These are phyloP conservation scores for Platanthera guangdongensis DNA, from an alignment of 106 monocot species.

Conservation along the genomic window DNA sequence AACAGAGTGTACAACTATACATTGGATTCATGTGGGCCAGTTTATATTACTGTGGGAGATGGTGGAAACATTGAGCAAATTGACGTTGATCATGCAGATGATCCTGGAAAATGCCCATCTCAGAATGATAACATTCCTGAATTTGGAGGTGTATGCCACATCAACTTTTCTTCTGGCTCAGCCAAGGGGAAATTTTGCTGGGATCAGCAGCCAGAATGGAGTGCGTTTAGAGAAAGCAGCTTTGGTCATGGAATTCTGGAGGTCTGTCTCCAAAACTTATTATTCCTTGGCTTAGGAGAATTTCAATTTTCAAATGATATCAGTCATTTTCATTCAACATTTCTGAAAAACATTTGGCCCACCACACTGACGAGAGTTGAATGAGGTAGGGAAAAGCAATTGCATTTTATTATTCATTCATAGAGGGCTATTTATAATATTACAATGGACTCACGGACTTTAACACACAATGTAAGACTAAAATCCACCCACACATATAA, in stretches of 20 bases:
- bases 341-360: too few relatives aligned
- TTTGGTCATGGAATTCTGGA: constrained; percentile 93
- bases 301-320: too few relatives aligned
- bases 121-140: constrained; percentile 52
- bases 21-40: constrained; percentile 67
- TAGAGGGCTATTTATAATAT: too few relatives aligned
- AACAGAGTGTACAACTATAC: constrained; percentile 79
- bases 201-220: constrained; percentile 78
- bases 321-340: too few relatives aligned
- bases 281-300: too few relatives aligned
- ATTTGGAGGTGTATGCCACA: constrained; percentile 65
- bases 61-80: constrained; percentile 87
- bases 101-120: constrained; percentile 74
- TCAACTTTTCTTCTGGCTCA: constrained; percentile 78
- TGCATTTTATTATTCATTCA: too few relatives aligned
- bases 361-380: too few relatives aligned
- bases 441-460: too few relatives aligned
- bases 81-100: constrained; percentile 69
- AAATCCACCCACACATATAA: too few relatives aligned
- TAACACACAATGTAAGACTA: too few relatives aligned
- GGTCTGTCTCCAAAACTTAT: constrained; percentile 23
- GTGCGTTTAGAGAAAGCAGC: constrained; percentile 90
- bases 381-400: too few relatives aligned
- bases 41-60: constrained; percentile 89
- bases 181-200: constrained; percentile 80